Percentiles rank a stretch among this genome's conserved stretches.
phyloP scores from a whole-genome alignment of 2,329 filamentous ascomycete species.

The Pseudogymnoascus sp. region DNA sequence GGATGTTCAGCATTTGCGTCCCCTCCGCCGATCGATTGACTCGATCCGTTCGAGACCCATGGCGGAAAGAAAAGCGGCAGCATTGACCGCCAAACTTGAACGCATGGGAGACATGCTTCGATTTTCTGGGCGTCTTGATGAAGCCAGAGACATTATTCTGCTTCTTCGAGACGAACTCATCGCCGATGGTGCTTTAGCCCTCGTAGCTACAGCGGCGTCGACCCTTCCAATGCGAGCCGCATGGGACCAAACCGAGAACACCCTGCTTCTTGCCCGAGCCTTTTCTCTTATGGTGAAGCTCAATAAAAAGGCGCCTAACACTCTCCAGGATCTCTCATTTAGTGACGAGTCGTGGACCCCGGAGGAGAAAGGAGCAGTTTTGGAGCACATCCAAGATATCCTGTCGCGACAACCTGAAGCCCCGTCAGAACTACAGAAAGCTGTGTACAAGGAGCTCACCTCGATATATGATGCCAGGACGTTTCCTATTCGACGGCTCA shows the following conservation, averaged over 20 bases:
- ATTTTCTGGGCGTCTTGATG: conserved; percentile 43
- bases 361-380: conserved; percentile 48
- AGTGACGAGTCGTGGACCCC: conserved; percentile 30
- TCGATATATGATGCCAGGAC: conserved; percentile 21
- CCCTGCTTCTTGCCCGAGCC: conserved; percentile 49
- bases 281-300: conserved; percentile 54
- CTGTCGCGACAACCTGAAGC: conserved; percentile 20
- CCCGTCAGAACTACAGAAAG: conserved; percentile 17
- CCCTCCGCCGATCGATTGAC: conserved; percentile 58
- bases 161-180: conserved; percentile 57
- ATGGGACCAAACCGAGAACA: conserved; percentile 46
- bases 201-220: conserved; percentile 44
- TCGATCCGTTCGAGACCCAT: conserved; percentile 48
- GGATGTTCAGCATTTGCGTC: conserved; percentile 43
- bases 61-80: conserved; percentile 51
- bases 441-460: conserved; percentile 21
- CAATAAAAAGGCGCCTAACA: conserved; percentile 49
- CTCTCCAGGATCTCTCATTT: conserved; percentile 39
- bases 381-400: conserved; percentile 54
- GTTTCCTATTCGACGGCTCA: conserved; percentile 28
- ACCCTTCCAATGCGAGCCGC: conserved; percentile 43
- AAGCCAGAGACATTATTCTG: conserved; percentile 51
- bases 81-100: conserved; percentile 59
- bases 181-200: conserved; percentile 48
- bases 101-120: conserved; percentile 56